Evolutionary conservation across 768 basidiomycete genomes (phyloP), one percentile per base, ranked within the genome.

Genomic region (Tulasnella sp.): DNA sequence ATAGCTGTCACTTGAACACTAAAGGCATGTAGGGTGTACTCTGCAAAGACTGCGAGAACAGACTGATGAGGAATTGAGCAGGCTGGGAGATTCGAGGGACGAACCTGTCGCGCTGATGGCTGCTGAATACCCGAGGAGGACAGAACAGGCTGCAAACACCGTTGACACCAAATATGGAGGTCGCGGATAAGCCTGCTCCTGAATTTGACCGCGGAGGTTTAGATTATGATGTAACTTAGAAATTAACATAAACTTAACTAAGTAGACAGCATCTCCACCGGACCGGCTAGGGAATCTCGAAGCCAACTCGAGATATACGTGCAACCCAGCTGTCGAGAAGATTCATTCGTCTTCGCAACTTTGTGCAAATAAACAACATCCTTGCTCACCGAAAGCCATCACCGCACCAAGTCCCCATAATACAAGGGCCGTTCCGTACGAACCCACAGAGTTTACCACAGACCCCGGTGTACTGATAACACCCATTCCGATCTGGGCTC

Each of bases 171-270:
- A 34, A 24, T 24, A 31, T 19, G 17, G 8, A 12, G 50, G 50
- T 22, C 29, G n/a, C 11, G 24, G 50, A 52, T 52, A 52, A 8
- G 50, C 50, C 25, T 52, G 50, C 30, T 52, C 50, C 50, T 52
- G 50, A 38, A 38, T 38, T n/a, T n/a, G 34, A 38, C 34, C 5
- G 34, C 15, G 5, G 34, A 38, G 7, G 34, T 38, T 38, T 7
- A 15, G 15, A 15, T 7, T 7, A 38, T 38, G 34, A 5, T 15
- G 15, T 38, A 38, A 15, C n/a, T n/a, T 12, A 11, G 12, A 7
- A 24, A 19, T 22, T 31, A 31, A 38, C 8, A 52, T 22, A 34
- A 52, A 52, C 30, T 29, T 12, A 38, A 52, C 50, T 29, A 52
- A 29, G 29, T 52, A 52, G 30, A 52, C 50, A 22, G 29, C 50